Evolutionary conservation across 2,329 filamentous ascomycete species (phyloP).

Genomic region (Chrysoporthe austroafricana): DNA sequence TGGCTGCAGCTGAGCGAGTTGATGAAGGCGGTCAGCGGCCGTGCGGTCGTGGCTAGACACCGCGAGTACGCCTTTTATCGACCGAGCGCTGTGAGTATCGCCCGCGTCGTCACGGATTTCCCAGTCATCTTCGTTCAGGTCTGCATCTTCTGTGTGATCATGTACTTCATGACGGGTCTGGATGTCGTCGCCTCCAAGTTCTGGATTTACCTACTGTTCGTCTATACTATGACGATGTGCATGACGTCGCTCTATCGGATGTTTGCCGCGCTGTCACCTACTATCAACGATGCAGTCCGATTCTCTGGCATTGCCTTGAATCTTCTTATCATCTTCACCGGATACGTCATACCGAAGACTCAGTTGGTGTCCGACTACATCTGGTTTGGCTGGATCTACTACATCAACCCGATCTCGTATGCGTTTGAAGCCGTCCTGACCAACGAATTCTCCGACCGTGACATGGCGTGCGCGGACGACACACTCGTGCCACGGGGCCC

Average conservation of each 20-base stretch:
- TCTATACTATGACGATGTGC: slow-evolving; percentile 59
- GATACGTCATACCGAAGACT: slow-evolving; percentile 63
- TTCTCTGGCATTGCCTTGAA: slow-evolving; percentile 61
- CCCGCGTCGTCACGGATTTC: slow-evolving; percentile 63
- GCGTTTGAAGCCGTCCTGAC: slow-evolving; percentile 64
- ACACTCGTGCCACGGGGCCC: slow-evolving; percentile 53
- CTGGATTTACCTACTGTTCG: slow-evolving; percentile 67
- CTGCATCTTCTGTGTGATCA: slow-evolving; percentile 68
- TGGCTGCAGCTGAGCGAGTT: slow-evolving; percentile 78
- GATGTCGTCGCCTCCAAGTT: slow-evolving; percentile 68
- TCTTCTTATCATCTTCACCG: slow-evolving; percentile 68
- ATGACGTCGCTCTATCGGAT: slow-evolving; percentile 64
- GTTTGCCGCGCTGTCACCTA: slow-evolving; percentile 61
- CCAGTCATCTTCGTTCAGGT: slow-evolving; percentile 66
- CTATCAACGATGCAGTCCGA: slow-evolving; percentile 65
- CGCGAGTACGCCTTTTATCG: slow-evolving; percentile 56
- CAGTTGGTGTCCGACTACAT: slow-evolving; percentile 63
- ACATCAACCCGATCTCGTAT: slow-evolving; percentile 55
- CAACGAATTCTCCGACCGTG: slow-evolving; percentile 58
- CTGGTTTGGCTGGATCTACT: slow-evolving; percentile 72
- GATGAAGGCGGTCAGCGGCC: slow-evolving; percentile 74
- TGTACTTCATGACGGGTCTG: slow-evolving; percentile 80
- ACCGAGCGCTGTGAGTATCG: slow-evolving; percentile 59
- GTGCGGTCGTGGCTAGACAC: slow-evolving; percentile 60
- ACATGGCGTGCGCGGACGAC: slow-evolving; percentile 50